Evolutionary conservation across 164 flowering plant species (phyloP).

Genomic region (Stephania yunnanensis): DNA sequence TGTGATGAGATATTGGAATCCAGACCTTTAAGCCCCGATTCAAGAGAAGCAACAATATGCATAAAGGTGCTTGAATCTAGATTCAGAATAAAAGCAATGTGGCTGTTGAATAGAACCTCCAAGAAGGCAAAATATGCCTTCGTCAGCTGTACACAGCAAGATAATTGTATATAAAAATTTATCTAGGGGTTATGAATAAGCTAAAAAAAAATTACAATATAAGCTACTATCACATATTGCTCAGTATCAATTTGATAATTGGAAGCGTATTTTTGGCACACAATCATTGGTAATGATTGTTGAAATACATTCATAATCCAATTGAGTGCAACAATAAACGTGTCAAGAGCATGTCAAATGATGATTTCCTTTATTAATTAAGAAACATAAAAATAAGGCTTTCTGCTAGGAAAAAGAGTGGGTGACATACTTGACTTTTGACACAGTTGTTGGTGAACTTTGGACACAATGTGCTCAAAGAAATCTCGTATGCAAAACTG

Average conservation of each 20-base stretch:
- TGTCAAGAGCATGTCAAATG: not conserved
- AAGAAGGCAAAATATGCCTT: constrained; percentile 87
- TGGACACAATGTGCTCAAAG: too few species aligned
- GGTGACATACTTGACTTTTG: too few species aligned
- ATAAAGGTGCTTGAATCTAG: constrained; percentile 76
- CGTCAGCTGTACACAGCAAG: constrained; percentile 55
- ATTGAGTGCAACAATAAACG: not conserved
- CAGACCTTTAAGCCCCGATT: constrained; percentile 87
- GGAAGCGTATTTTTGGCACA: too few species aligned
- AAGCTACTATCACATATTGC: too few species aligned
- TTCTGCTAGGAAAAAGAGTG: not conserved
- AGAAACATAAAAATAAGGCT: not conserved
- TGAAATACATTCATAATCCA: too few species aligned
- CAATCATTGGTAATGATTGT: too few species aligned
- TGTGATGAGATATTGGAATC: constrained; percentile 85
- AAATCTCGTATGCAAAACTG: too few species aligned
- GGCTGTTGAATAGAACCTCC: constrained; percentile 84
- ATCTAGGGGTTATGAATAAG: not conserved
- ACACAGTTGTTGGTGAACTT: too few species aligned
- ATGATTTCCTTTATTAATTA: too few species aligned
- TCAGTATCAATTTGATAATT: not conserved
- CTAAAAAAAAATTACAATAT: too few species aligned
- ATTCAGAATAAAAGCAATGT: constrained; percentile 61
- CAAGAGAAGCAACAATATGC: constrained; percentile 91
- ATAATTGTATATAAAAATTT: not conserved